These are phyloP conservation scores for Endogone sp. DNA, from an alignment of 192 early-diverging fungal genomes.

Conservation along the genomic window DNA sequence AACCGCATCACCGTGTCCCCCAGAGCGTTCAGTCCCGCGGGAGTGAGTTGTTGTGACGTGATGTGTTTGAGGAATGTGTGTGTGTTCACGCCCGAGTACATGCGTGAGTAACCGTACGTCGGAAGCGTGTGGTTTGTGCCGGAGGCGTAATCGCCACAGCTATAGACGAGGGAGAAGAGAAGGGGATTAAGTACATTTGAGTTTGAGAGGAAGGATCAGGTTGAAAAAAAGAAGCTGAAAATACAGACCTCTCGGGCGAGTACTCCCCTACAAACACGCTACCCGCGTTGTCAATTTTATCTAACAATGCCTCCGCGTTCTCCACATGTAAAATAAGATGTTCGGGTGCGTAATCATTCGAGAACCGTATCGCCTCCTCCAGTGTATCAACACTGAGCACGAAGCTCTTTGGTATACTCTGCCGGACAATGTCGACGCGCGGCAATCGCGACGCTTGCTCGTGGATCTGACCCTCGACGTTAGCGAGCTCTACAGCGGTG, in stretches of 20 bases:
- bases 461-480: constrained; percentile 77
- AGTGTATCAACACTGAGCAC: constrained; percentile 66
- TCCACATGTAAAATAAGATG: constrained; percentile 95
- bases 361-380: constrained; percentile 83
- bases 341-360: constrained; percentile 96
- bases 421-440: constrained; percentile 83
- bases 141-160: constrained; percentile 98
- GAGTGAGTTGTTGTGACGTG: constrained; percentile 87
- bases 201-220: no score
- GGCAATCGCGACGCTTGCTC: constrained; percentile 82
- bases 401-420: constrained; percentile 84
- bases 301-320: constrained; percentile 59
- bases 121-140: constrained; percentile 99
- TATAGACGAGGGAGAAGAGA: constrained; percentile 18
- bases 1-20: constrained; percentile 92
- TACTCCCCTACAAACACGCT: constrained; percentile 96
- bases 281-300: constrained; percentile 82
- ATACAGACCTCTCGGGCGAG: constrained; percentile 83
- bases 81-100: constrained; percentile 99
- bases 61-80: constrained; percentile 97
- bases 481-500: constrained; percentile 57
- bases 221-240: background rate
- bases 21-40: constrained; percentile 77
- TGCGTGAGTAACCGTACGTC: constrained; percentile 96
- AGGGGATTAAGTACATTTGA: background rate